phyloP scores from a whole-genome alignment of 257 asterid genomes.

The Salvia splendens region DNA sequence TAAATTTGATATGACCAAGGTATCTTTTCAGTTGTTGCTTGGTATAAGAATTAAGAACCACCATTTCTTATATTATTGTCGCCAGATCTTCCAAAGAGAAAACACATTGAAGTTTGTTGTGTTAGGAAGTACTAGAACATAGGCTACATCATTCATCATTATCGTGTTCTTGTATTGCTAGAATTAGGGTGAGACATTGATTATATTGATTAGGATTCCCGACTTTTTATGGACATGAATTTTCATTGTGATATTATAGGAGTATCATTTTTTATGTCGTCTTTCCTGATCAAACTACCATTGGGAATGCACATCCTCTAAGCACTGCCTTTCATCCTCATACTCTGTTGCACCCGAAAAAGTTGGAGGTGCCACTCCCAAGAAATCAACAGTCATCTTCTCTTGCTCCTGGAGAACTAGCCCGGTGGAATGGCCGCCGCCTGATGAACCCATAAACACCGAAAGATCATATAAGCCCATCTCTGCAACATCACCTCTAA shows the following conservation, averaged over 20 bases:
- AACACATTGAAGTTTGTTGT: too few species aligned
- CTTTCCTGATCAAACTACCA: constrained; percentile 8
- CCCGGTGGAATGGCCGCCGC: neutral
- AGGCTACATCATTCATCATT: neutral
- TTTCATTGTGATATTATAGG: neutral
- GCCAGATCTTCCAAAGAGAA: too few species aligned
- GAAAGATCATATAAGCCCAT: constrained; percentile 10
- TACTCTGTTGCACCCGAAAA: constrained; percentile 5
- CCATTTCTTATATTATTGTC: too few species aligned
- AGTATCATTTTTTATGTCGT: neutral
- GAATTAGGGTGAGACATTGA: neutral
- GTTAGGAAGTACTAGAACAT: too few species aligned
- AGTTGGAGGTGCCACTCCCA: constrained; percentile 29
- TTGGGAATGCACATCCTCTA: constrained; percentile 28
- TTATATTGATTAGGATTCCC: neutral
- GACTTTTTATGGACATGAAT: neutral
- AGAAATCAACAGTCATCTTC: constrained; percentile 36
- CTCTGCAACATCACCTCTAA: neutral
- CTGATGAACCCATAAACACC: constrained; percentile 22
- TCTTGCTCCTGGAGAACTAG: neutral
- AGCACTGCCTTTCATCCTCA: neutral
- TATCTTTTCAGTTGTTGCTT: too few species aligned
- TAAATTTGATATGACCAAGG: too few species aligned
- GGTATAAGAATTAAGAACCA: too few species aligned
- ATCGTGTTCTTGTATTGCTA: neutral